Base-by-base conservation (phyloP, 2,329 filamentous ascomycete genomes). In the Aspergillus carbonarius region DNA sequence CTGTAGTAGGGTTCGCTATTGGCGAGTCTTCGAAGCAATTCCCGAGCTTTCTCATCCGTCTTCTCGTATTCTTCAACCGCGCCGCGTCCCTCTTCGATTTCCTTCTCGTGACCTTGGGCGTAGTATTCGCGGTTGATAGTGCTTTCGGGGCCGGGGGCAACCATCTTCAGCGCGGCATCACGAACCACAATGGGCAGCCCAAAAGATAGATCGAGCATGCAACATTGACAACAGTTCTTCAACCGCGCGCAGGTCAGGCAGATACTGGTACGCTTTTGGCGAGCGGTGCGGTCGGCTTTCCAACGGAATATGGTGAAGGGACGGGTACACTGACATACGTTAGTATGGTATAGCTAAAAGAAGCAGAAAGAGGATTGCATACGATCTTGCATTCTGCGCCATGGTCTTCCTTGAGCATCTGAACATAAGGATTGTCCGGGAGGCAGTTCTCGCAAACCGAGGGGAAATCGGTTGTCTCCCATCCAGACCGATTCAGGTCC, bases 171-270 rank as follows among this genome's bases (percentile, higher is more conserved):
- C 5, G 96, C 95, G 3, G 95, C 95, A 81, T 99, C 95, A 72
- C 95, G 88, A 59, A 99, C 91, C 13, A 93, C 90, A 70, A 99
- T 96, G 10, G 95, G 95, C 27, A 99, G 82, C 23, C 95, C 96
- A 71, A 98, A 99, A 12, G 91, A 93, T 60, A 99, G 80, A 82
- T 99, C 95, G 54, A 99, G 88, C 92, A 98, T 98, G 81, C 95
- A 99, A 78, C 89, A 93, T 80, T 99, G 95, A 72, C 95, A 99
- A 81, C 95, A 98, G 80, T 99, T 99, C 79, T 99, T 99, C 66
- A 98, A 83, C 46, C 95, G 90, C 20, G 95, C 93, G 81, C 95
- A 99, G 40, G 95, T 99, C 23, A 99, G 83, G 76, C 95, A 99
- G 70, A 98, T 96, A 69, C 91, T 96, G 55, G 93, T 98, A 66